These are phyloP conservation scores for Pinus albicaulis DNA, from an alignment of 75 land plant species.

Conservation along the genomic window DNA sequence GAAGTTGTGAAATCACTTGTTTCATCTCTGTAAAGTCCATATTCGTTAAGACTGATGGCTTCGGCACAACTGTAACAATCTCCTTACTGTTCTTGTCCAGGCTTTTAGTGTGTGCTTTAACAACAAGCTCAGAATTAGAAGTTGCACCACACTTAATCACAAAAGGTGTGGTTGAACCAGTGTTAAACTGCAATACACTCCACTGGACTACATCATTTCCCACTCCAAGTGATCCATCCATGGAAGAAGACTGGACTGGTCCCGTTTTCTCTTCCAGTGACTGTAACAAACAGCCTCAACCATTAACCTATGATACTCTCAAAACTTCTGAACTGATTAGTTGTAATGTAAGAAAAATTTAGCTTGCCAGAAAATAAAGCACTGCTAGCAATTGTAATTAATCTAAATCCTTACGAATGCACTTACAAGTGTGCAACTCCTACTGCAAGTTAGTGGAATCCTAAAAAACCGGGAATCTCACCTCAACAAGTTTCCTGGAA, in stretches of 20 bases:
- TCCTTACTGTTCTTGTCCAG: slow-evolving; percentile 71
- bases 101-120: slow-evolving; percentile 86
- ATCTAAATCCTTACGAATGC: too few species aligned
- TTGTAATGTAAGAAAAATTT: too few species aligned
- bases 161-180: slow-evolving; percentile 87
- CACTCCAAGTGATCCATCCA: not conserved
- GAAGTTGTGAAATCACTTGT: slow-evolving; percentile 60
- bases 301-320: too few species aligned
- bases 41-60: slow-evolving; percentile 64
- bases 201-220: slow-evolving; percentile 80
- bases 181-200: slow-evolving; percentile 97
- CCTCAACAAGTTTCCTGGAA: slow-evolving; percentile 25
- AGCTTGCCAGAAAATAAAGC: too few species aligned
- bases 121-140: slow-evolving; percentile 80
- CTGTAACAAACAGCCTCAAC: too few species aligned
- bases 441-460: too few species aligned
- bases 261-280: too few species aligned
- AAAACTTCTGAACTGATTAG: too few species aligned
- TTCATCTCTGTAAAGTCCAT: slow-evolving; percentile 83
- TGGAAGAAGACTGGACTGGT: not conserved
- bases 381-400: too few species aligned
- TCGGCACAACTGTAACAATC: slow-evolving; percentile 72
- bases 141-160: slow-evolving; percentile 97
- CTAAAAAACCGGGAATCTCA: slow-evolving; percentile 1
- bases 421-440: too few species aligned